Conservation (phyloP, 352 stramenopile species). For the Phytophthora idaei region DNA sequence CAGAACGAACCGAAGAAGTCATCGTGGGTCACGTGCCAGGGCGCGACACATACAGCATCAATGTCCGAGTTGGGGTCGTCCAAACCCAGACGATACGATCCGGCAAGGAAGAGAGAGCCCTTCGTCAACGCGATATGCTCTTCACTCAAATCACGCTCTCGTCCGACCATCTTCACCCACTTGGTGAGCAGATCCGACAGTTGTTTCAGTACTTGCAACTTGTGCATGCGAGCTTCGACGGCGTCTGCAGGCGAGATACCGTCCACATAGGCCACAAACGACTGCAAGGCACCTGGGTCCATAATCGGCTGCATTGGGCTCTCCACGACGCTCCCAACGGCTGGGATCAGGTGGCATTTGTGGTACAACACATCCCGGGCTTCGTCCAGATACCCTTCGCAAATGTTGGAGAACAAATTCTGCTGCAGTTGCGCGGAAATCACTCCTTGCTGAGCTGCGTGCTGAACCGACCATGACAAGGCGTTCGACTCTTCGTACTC, state of each 20-base stretch:
- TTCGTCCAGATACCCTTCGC: constrained; percentile 64
- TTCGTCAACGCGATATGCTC: constrained; percentile 79
- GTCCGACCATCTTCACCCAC: constrained; percentile 80
- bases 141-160: constrained; percentile 65
- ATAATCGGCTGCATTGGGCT: constrained; percentile 42
- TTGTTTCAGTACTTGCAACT: constrained; percentile 71
- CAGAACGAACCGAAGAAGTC: constrained; percentile 89
- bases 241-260: constrained; percentile 59
- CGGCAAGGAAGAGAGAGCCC: constrained; percentile 80
- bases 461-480: constrained; percentile 73
- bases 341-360: constrained; percentile 78
- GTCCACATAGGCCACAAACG: constrained; percentile 65
- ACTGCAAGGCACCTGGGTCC: constrained; percentile 36
- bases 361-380: constrained; percentile 83
- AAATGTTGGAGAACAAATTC: constrained; percentile 68
- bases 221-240: constrained; percentile 56
- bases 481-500: constrained; percentile 76
- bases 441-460: constrained; percentile 64
- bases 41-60: constrained; percentile 82
- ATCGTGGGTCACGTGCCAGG: constrained; percentile 81
- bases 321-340: constrained; percentile 69
- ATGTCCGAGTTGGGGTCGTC: constrained; percentile 87
- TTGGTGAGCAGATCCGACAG: constrained; percentile 74
- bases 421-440: constrained; percentile 73
- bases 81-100: constrained; percentile 87